Percentiles rank a stretch among this genome's conserved stretches.
Conservation (phyloP, 345 rosid species). For the Carallia brachiata region DNA sequence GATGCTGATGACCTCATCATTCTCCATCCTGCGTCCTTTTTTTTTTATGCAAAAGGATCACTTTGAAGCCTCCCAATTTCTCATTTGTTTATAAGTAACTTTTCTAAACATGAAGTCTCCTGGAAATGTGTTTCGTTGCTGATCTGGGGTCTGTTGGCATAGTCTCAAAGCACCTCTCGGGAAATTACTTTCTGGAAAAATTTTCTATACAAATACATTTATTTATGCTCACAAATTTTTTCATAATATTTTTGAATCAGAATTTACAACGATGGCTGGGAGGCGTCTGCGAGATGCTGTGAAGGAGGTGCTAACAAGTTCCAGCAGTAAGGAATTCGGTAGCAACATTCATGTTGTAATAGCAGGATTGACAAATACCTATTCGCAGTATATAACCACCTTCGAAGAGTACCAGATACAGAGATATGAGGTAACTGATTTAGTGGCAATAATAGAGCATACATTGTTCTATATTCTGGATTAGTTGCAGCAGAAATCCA, state of each 20-base stretch:
- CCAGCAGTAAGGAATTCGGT: constrained; percentile 39
- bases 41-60: too few species aligned
- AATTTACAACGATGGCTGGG: constrained; percentile 99
- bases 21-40: neutral
- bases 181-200: neutral
- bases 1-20: neutral
- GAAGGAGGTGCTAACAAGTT: constrained; percentile 55
- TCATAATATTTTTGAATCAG: constrained; percentile 38
- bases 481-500: neutral
- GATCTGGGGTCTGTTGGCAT: neutral
- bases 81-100: too few species aligned
- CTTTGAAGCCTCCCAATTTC: too few species aligned
- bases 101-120: neutral
- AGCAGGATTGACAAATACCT: constrained; percentile 92
- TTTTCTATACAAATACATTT: neutral
- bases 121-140: neutral
- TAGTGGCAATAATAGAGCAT: neutral
- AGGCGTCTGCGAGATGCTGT: constrained; percentile 98
- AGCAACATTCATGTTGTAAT: constrained; percentile 67
- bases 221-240: neutral
- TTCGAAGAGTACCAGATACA: constrained; percentile 90
- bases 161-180: neutral
- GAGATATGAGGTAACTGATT: constrained; percentile 81
- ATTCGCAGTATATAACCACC: constrained; percentile 91
- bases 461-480: neutral